phyloP scores from a whole-genome alignment of 176 grass and related monocot genomes.

The Rhynchospora pubera region DNA sequence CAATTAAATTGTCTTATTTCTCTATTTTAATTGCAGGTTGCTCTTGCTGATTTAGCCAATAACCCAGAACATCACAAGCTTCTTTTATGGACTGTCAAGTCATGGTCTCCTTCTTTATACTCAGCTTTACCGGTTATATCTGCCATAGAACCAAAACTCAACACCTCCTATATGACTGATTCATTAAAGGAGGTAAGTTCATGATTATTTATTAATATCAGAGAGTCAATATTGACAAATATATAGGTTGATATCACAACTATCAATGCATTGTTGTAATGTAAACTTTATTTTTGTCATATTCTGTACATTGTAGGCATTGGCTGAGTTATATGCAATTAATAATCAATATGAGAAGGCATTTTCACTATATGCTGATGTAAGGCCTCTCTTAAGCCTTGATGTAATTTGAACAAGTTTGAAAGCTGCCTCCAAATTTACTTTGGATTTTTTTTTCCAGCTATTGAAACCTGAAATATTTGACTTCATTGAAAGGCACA shows the following conservation, averaged over 20 bases:
- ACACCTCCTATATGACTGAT: constrained; percentile 68
- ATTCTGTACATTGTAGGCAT: constrained; percentile 49
- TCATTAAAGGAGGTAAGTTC: constrained; percentile 63
- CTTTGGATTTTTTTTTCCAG: constrained; percentile 31
- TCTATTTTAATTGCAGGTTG: constrained; percentile 60
- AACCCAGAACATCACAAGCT: constrained; percentile 79
- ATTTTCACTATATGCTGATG: constrained; percentile 82
- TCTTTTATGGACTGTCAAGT: constrained; percentile 75
- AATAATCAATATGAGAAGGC: constrained; percentile 76
- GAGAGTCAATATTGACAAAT: background rate
- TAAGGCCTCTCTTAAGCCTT: constrained; percentile 41
- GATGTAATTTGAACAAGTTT: constrained; percentile 8
- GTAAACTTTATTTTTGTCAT: background rate
- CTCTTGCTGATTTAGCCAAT: constrained; percentile 83
- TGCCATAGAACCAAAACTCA: constrained; percentile 82
- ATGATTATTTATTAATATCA: constrained; percentile 12
- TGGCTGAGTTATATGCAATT: constrained; percentile 80
- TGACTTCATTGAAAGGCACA: constrained; percentile 78
- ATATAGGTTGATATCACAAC: background rate
- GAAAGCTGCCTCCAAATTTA: background rate
- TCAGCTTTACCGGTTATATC: constrained; percentile 72
- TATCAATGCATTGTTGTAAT: background rate
- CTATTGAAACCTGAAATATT: constrained; percentile 82
- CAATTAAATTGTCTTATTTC: constrained; percentile 5
- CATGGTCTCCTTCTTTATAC: constrained; percentile 73